These are phyloP conservation scores for Didymella arachidicola DNA, from an alignment of 2,329 filamentous ascomycete species.

Conservation along the genomic window DNA sequence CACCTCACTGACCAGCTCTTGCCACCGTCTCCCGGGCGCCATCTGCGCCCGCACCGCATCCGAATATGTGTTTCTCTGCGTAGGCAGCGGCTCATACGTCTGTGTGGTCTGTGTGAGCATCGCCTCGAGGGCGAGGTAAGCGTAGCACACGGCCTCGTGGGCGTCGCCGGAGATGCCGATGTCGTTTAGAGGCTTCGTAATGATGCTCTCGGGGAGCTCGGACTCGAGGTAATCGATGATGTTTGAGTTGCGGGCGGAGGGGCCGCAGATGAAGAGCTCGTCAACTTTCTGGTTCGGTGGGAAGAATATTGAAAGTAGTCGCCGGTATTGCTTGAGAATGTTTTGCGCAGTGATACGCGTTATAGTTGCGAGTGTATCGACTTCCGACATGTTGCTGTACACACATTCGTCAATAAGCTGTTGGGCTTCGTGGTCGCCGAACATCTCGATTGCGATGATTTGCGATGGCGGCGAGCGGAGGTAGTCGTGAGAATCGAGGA, in stretches of 20 bases:
- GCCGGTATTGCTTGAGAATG: slow-evolving; percentile 61
- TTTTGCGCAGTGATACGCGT: slow-evolving; percentile 67
- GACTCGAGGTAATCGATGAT: slow-evolving; percentile 62
- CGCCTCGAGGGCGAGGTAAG: slow-evolving; percentile 68
- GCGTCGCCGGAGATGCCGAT: slow-evolving; percentile 65
- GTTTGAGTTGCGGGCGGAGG: slow-evolving; percentile 65
- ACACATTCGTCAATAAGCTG: slow-evolving; percentile 48
- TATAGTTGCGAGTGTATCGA: slow-evolving; percentile 66
- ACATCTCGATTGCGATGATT: slow-evolving; percentile 67
- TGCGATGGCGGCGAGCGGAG: slow-evolving; percentile 62
- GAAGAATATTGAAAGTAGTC: slow-evolving; percentile 55
- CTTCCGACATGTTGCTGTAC: slow-evolving; percentile 54
- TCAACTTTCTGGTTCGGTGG: slow-evolving; percentile 52
- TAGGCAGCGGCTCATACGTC: neutral
- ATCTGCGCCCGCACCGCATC: slow-evolving; percentile 20
- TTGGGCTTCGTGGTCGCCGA: slow-evolving; percentile 61
- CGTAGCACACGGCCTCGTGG: slow-evolving; percentile 68
- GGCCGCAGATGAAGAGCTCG: slow-evolving; percentile 69
- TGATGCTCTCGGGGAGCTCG: slow-evolving; percentile 58
- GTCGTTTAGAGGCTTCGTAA: slow-evolving; percentile 63
- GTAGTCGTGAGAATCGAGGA: slow-evolving; percentile 58
- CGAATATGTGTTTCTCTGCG: slow-evolving; percentile 1
- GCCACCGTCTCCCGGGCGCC: slow-evolving; percentile 29
- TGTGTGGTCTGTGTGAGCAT: slow-evolving; percentile 24
- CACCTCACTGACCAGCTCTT: slow-evolving; percentile 16